Percentiles rank a stretch among this genome's conserved stretches.
These are phyloP conservation scores for Multifurca ochricompacta DNA, from an alignment of 768 basidiomycete species.

Conservation along the genomic window DNA sequence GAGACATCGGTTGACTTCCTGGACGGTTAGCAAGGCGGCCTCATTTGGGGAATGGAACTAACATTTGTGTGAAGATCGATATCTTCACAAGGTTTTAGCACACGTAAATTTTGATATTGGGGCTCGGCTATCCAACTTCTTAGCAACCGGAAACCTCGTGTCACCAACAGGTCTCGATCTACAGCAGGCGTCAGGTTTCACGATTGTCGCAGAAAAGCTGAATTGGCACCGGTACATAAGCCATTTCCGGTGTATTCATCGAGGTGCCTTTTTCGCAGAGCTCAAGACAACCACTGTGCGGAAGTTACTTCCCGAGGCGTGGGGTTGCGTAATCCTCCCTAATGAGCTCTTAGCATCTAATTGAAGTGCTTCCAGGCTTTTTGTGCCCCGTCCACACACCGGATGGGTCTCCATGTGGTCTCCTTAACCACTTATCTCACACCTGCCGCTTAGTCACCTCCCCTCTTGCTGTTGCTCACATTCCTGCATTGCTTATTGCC, in stretches of 20 bases:
- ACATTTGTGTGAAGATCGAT: slow-evolving; percentile 49
- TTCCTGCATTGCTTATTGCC: slow-evolving; percentile 72
- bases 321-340: slow-evolving; percentile 53
- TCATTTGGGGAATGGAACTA: neutral
- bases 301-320: slow-evolving; percentile 93
- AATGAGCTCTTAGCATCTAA: neutral
- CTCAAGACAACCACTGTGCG: slow-evolving; percentile 97
- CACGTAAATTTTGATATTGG: slow-evolving; percentile 92
- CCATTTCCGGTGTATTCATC: slow-evolving; percentile 97
- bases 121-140: slow-evolving; percentile 81
- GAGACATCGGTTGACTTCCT: slow-evolving; percentile 75
- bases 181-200: slow-evolving; percentile 97
- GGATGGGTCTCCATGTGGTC: slow-evolving; percentile 95
- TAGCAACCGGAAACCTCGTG: slow-evolving; percentile 93
- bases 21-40: slow-evolving; percentile 53
- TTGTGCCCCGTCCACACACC: slow-evolving; percentile 98
- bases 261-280: slow-evolving; percentile 98
- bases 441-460: slow-evolving; percentile 86
- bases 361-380: slow-evolving; percentile 53
- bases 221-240: slow-evolving; percentile 98
- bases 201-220: slow-evolving; percentile 96
- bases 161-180: slow-evolving; percentile 94
- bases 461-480: slow-evolving; percentile 64
- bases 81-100: slow-evolving; percentile 65
- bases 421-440: slow-evolving; percentile 92